These are phyloP conservation scores for Xylariales sp. DNA, from an alignment of 2,329 filamentous ascomycete genomes.

Conservation along the genomic window DNA sequence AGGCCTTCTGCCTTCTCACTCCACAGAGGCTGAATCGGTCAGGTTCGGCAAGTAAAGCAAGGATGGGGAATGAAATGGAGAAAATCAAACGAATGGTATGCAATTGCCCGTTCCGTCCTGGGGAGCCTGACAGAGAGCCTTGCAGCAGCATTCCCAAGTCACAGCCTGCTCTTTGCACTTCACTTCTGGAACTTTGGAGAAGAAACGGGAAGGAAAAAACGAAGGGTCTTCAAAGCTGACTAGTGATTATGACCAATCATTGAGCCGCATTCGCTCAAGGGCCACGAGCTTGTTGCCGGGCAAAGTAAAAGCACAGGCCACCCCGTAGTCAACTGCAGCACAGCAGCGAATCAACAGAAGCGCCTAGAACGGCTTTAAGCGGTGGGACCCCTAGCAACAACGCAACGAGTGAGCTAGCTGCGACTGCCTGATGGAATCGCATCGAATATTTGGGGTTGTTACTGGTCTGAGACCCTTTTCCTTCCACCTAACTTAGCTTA, in stretches of 20 bases:
- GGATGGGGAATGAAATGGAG: too few species aligned
- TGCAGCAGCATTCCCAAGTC: too few species aligned
- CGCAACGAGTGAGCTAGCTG: not conserved
- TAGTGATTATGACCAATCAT: not conserved
- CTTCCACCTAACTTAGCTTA: too few species aligned
- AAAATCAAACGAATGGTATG: too few species aligned
- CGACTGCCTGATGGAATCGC: conserved; percentile 12
- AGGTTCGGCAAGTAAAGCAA: too few species aligned
- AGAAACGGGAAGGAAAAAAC: not conserved
- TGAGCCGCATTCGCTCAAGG: not conserved
- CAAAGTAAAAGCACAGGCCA: conserved; percentile 8
- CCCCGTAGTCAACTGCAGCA: not conserved
- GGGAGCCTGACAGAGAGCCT: too few species aligned
- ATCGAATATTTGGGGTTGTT: conserved; percentile 12
- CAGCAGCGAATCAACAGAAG: conserved; percentile 2
- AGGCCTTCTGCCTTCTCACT: too few species aligned
- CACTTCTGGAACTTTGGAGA: conserved; percentile 14
- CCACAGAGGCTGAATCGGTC: too few species aligned
- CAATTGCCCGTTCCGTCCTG: too few species aligned
- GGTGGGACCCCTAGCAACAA: not conserved
- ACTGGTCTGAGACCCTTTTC: not conserved
- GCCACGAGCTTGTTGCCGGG: conserved; percentile 8
- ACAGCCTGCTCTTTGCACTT: too few species aligned
- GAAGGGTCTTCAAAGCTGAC: conserved; percentile 5
- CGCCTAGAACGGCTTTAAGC: not conserved